phyloP scores from a whole-genome alignment of 495 filamentous ascomycete genomes.

The Xylaria cubensis region DNA sequence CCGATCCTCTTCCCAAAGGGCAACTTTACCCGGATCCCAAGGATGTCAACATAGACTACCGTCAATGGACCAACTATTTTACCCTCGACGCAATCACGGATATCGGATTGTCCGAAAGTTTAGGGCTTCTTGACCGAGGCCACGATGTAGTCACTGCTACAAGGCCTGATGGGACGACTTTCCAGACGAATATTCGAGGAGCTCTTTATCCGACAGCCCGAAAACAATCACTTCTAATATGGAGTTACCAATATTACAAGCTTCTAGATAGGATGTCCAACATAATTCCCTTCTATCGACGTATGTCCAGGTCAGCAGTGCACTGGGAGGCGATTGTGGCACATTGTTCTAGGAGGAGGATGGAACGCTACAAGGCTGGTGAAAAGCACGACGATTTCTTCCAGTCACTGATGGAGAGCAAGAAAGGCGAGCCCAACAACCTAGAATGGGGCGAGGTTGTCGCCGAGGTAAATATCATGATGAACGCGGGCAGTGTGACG shows the following conservation, averaged over 20 bases:
- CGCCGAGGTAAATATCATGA: slow-evolving; percentile 42
- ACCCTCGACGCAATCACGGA: slow-evolving; percentile 61
- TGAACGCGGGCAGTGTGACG: slow-evolving; percentile 62
- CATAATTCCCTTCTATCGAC: slow-evolving; percentile 28
- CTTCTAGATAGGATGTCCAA: slow-evolving; percentile 35
- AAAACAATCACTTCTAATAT: slow-evolving; percentile 51
- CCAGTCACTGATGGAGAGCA: slow-evolving; percentile 61
- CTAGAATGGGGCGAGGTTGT: slow-evolving; percentile 44
- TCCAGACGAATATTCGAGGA: slow-evolving; percentile 49
- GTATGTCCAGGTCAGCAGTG: slow-evolving; percentile 29
- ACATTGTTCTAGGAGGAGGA: slow-evolving; percentile 43
- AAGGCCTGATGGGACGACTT: slow-evolving; percentile 49
- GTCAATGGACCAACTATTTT: slow-evolving; percentile 53
- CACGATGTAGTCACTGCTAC: slow-evolving; percentile 50
- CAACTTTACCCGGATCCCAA: slow-evolving; percentile 38
- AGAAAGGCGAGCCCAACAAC: slow-evolving; percentile 42
- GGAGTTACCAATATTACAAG: slow-evolving; percentile 44
- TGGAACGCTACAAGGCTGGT: slow-evolving; percentile 54
- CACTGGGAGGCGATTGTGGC: slow-evolving; percentile 51
- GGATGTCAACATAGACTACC: slow-evolving; percentile 49
- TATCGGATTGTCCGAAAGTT: slow-evolving; percentile 57
- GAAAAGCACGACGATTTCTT: slow-evolving; percentile 66
- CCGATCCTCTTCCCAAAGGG: slow-evolving; percentile 31
- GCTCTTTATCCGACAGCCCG: slow-evolving; percentile 56
- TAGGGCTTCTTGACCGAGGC: slow-evolving; percentile 60